Percentiles rank a stretch among this genome's conserved stretches.
Evolutionary conservation across 495 filamentous ascomycete species (phyloP).

Genomic region (Aspergillus cavernicola): DNA sequence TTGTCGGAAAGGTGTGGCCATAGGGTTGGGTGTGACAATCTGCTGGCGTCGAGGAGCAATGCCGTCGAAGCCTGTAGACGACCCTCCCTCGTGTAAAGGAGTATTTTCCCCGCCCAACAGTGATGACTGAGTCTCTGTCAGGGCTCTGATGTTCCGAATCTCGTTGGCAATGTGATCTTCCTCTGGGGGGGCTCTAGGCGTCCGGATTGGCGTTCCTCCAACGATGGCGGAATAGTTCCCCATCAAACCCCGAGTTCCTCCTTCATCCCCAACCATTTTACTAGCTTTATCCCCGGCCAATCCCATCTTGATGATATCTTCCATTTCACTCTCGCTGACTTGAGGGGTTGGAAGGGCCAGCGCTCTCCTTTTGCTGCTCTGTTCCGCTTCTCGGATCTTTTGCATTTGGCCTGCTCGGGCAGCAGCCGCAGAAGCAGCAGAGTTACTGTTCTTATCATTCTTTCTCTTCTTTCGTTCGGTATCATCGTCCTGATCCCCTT

Average conservation of each 20-base stretch:
- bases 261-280: conserved; percentile 67
- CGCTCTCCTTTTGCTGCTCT: conserved; percentile 82
- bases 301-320: conserved; percentile 99
- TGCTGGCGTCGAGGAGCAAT: conserved; percentile 75
- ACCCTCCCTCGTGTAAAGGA: conserved; percentile 73
- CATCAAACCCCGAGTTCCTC: conserved; percentile 81
- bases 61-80: conserved; percentile 85
- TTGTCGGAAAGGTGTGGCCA: conserved; percentile 85
- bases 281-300: conserved; percentile 90
- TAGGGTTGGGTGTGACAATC: conserved; percentile 85
- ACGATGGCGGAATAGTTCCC: conserved; percentile 80
- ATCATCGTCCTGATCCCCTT: conserved; percentile 83
- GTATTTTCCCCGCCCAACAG: conserved; percentile 93
- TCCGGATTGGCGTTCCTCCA: conserved; percentile 82
- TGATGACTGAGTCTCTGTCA: conserved; percentile 95
- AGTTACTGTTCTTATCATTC: conserved; percentile 72
- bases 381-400: conserved; percentile 92
- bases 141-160: conserved; percentile 86
- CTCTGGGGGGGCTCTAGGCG: conserved; percentile 82
- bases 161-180: conserved; percentile 96
- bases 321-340: conserved; percentile 86
- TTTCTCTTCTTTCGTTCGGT: conserved; percentile 81
- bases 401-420: conserved; percentile 94
- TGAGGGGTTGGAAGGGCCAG: conserved; percentile 83
- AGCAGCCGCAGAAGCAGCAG: conserved; percentile 80